Conservation (phyloP, 2,329 filamentous ascomycete genomes). For the Fusarium sp. region DNA sequence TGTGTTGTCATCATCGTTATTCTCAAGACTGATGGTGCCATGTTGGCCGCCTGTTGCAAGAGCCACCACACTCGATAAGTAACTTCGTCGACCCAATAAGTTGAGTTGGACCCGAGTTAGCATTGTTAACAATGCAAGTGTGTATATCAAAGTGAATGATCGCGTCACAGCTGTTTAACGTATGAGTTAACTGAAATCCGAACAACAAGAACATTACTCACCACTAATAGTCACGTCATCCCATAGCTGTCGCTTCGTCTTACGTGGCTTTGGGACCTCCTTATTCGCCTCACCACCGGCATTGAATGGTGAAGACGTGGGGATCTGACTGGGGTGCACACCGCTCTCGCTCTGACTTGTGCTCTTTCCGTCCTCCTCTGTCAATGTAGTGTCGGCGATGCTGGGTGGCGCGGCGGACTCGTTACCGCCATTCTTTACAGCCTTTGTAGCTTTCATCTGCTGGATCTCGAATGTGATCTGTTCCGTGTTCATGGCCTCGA, state of each 20-base stretch:
- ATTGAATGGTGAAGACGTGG: constrained; percentile 64
- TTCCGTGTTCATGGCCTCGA: constrained; percentile 90
- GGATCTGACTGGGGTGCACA: constrained; percentile 83
- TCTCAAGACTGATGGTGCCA: constrained; percentile 87
- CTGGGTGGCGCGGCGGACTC: constrained; percentile 67
- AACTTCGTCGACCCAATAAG: constrained; percentile 92
- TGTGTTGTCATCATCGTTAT: constrained; percentile 88
- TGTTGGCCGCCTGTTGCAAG: constrained; percentile 81
- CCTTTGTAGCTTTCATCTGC: constrained; percentile 83
- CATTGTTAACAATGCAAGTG: constrained; percentile 86
- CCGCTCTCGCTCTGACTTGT: constrained; percentile 82
- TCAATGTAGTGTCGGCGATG: constrained; percentile 76
- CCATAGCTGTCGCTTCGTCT: constrained; percentile 94
- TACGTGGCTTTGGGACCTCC: constrained; percentile 65
- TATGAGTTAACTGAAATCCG: constrained; percentile 19
- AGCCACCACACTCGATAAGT: constrained; percentile 93
- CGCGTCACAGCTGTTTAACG: constrained; percentile 79
- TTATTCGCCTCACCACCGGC: constrained; percentile 50
- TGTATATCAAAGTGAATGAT: constrained; percentile 92
- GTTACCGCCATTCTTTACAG: constrained; percentile 67
- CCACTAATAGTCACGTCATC: constrained; percentile 96
- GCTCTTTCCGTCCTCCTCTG: constrained; percentile 86
- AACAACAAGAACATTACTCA: constrained; percentile 59
- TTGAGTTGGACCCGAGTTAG: constrained; percentile 97
- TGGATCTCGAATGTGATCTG: constrained; percentile 93